A percentile compares a stretch with the other conserved stretches of the same genome.
phyloP scores from a whole-genome alignment of 495 filamentous ascomycete genomes.

The Glarea lozoyensis region DNA sequence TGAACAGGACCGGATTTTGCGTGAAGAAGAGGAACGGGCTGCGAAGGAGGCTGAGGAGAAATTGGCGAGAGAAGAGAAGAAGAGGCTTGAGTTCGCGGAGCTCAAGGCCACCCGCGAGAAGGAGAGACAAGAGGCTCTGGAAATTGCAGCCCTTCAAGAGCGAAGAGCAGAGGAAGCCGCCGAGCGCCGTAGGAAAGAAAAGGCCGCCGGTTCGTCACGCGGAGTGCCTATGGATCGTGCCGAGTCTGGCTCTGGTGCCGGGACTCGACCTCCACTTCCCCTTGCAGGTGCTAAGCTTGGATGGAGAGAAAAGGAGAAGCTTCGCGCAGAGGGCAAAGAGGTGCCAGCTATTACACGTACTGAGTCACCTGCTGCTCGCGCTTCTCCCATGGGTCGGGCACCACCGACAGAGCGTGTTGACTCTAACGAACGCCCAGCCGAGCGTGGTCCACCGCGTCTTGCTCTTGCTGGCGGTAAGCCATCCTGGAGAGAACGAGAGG shows the following conservation, averaged over 20 bases:
- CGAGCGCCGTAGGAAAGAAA: conserved; percentile 40
- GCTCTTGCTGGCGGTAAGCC: conserved; percentile 54
- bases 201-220: conserved; percentile 22
- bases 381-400: conserved; percentile 12
- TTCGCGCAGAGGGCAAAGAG: conserved; percentile 15
- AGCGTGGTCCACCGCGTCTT: conserved; percentile 56
- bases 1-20: conserved; percentile 61
- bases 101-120: conserved; percentile 76
- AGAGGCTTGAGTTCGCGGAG: conserved; percentile 50
- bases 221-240: conserved; percentile 23
- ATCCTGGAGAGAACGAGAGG: conserved; percentile 81
- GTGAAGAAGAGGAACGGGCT: conserved; percentile 79
- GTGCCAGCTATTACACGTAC: conserved; percentile 11
- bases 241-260: conserved; percentile 28
- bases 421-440: conserved; percentile 34
- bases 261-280: conserved; percentile 19
- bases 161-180: conserved; percentile 46
- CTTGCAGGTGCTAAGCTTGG: conserved; percentile 19
- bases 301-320: conserved; percentile 22
- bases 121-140: conserved; percentile 56
- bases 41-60: conserved; percentile 77
- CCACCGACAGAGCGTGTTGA: conserved; percentile 31
- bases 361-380: conserved; percentile 16
- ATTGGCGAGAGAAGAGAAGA: conserved; percentile 59
- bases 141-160: conserved; percentile 39